These are phyloP conservation scores for Agaricales sp. DNA, from an alignment of 1,284 basidiomycete species.

Conservation along the genomic window DNA sequence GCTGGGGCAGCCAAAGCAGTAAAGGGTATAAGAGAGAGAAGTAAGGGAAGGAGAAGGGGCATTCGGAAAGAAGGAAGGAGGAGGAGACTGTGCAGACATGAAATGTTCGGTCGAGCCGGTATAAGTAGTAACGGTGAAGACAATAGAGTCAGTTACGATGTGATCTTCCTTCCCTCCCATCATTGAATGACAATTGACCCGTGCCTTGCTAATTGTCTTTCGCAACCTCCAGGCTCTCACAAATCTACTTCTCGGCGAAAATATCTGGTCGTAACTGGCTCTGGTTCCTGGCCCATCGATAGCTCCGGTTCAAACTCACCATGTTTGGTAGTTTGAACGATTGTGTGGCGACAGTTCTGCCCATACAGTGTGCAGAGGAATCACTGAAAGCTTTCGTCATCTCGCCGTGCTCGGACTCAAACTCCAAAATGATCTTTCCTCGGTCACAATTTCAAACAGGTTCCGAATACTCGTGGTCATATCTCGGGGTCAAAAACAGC, in stretches of 20 bases:
- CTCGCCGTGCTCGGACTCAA: too few species aligned
- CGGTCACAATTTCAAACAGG: too few species aligned
- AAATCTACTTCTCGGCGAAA: not conserved
- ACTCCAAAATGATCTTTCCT: too few species aligned
- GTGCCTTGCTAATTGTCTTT: slow-evolving; percentile 1
- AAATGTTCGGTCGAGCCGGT: not conserved
- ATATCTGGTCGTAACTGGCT: too few species aligned
- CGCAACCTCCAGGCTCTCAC: not conserved
- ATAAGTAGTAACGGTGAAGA: not conserved
- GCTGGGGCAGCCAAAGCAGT: slow-evolving; percentile 12
- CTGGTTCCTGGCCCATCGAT: too few species aligned
- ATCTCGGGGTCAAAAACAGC: too few species aligned
- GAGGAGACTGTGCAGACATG: not conserved
- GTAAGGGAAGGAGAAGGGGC: not conserved
- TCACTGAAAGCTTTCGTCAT: too few species aligned
- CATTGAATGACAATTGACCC: not conserved
- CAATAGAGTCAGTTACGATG: not conserved
- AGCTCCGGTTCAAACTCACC: too few species aligned
- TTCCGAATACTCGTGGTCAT: too few species aligned
- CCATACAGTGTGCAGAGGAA: too few species aligned
- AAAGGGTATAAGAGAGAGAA: slow-evolving; percentile 8
- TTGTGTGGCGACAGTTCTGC: too few species aligned
- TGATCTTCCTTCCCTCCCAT: not conserved
- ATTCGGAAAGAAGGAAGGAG: not conserved
- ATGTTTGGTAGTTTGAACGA: too few species aligned